Evolutionary conservation across 2,329 filamentous ascomycete genomes (phyloP), one percentile per base, ranked within the genome.

Genomic region (Trematosphaeria pertusa): DNA sequence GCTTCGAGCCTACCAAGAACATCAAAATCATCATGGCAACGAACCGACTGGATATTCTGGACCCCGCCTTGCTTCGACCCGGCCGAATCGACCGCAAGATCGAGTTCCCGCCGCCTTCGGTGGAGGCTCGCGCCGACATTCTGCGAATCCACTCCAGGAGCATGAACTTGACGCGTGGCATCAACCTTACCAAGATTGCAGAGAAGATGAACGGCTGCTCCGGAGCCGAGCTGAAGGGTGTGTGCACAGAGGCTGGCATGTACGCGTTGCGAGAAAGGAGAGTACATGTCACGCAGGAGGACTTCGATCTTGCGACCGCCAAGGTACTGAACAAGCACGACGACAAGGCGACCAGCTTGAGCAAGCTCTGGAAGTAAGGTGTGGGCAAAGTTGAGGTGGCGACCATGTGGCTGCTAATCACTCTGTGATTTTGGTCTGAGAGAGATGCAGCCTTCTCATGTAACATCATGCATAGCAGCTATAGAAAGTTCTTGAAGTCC

Each of bases 21-120:
- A 99, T 99, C 85, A 99, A 99, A 77, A 91, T 99, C 73, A 96
- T 99, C 78, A 99, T 99, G 93, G 94, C 94, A 43, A 99, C 94
- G 37, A 99, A 99, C 76, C 89, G 94, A 71, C 84, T 99, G 56
- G 94, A 99, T 66, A 97, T 99, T 56, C 84, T 99, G 36, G 94
- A 99, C 72, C 94, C 94, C 2, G 94, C 94, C 1, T 83, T 99
- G 34, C 81, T 99, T 59, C 87, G 94, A 63, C 94, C 94, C n/a
- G 94, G 94, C 41, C 89, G 94, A 66, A 97, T 99, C 73, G 94
- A 99, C 80, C 84, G 94, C 66, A 97, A 97, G 81, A 97, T 97
- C 70, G 94, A 99, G 75, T 99, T 99, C 77, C 94, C 94, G 9
- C 94, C 94, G 46, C 94, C 94, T 67, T 96, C 90, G 48, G 89